phyloP scores from a whole-genome alignment of 2,329 filamentous ascomycete genomes.

The Grosmannia serpens region DNA sequence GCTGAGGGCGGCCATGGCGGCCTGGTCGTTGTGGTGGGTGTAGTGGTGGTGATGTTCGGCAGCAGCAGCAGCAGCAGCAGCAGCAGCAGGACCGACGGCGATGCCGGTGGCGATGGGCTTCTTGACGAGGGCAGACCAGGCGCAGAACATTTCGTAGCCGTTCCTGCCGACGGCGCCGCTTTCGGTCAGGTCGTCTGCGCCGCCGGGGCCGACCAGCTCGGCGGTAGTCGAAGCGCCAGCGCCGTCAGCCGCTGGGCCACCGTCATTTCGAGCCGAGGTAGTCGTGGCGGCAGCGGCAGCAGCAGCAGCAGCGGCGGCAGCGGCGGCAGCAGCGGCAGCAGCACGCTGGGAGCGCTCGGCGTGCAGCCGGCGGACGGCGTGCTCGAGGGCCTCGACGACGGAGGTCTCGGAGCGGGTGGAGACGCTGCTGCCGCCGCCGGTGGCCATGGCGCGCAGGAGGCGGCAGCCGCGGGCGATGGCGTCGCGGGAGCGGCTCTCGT shows the following conservation, averaged over 20 bases:
- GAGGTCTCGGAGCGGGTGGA: conserved; percentile 5
- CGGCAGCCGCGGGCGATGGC: conserved; percentile 1
- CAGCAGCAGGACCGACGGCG: neutral
- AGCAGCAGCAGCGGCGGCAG: neutral
- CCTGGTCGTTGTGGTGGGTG: neutral
- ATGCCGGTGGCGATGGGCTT: neutral
- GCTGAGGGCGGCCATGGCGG: neutral
- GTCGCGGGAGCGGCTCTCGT: neutral
- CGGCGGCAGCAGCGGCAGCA: neutral
- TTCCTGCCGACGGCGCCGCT: neutral
- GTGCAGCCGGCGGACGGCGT: conserved; percentile 2
- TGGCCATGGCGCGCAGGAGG: conserved; percentile 3
- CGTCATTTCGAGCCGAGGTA: neutral
- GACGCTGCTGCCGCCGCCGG: conserved; percentile 1
- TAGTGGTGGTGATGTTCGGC: neutral
- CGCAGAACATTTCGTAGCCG: conserved; percentile 4
- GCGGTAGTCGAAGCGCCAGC: neutral
- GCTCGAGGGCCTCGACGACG: conserved; percentile 3
- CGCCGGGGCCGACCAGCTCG: neutral
- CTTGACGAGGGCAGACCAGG: neutral
- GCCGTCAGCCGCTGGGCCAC: neutral
- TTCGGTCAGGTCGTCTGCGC: neutral
- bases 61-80: neutral
- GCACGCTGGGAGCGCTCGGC: neutral
- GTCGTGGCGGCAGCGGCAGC: neutral